Evolutionary conservation across 176 grass and related monocot genomes (phyloP).

Genomic region (Pharus latifolius): DNA sequence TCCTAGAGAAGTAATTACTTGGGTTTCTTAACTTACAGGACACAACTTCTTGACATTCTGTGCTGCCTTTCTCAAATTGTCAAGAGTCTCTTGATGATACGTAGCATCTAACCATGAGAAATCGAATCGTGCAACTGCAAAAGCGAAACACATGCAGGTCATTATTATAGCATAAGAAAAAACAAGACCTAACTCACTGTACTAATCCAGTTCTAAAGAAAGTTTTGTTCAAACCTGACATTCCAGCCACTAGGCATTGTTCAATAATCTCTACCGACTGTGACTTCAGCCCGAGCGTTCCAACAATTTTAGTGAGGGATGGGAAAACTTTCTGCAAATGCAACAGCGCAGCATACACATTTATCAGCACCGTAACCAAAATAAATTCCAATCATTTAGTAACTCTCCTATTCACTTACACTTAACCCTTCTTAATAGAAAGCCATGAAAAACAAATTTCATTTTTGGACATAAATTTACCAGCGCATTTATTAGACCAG

Average conservation of each 20-base stretch:
- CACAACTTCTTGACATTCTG: conserved; percentile 77
- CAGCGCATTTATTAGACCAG: too few species aligned
- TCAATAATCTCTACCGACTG: conserved; percentile 66
- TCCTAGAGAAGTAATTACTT: background rate
- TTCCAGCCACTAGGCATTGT: conserved; percentile 81
- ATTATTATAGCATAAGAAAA: background rate
- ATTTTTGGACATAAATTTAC: too few species aligned
- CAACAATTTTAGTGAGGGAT: conserved; percentile 92
- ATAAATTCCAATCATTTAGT: background rate
- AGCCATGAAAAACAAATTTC: too few species aligned
- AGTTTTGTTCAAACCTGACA: conserved; percentile 63
- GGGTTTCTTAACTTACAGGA: conserved; percentile 56
- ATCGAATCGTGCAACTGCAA: conserved; percentile 81
- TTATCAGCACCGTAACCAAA: background rate
- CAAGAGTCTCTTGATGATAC: conserved; percentile 84
- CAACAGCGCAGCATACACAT: background rate
- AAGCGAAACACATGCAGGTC: conserved; percentile 11
- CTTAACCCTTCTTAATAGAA: background rate
- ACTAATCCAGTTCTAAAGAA: background rate
- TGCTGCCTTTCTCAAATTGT: conserved; percentile 81
- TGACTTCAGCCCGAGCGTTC: conserved; percentile 78
- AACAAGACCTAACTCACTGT: background rate
- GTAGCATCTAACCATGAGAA: conserved; percentile 80
- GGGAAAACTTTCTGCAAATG: conserved; percentile 66
- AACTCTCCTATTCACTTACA: background rate